A percentile compares a stretch with the other conserved stretches of the same genome.
These are phyloP conservation scores for Fusarium sp. DNA, from an alignment of 2,329 filamentous ascomycete genomes.

Conservation along the genomic window DNA sequence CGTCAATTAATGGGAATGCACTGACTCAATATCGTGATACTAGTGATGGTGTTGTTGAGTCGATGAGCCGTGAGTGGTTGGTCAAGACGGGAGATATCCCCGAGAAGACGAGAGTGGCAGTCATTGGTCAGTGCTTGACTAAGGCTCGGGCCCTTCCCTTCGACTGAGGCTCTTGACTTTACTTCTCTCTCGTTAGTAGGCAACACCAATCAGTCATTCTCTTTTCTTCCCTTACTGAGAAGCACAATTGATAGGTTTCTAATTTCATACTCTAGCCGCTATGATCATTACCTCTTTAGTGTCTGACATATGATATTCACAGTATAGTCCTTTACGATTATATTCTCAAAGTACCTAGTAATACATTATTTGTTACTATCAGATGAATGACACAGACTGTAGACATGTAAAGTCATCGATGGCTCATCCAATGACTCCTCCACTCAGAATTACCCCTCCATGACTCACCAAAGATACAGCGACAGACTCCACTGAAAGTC, in stretches of 20 bases:
- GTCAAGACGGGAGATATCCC: neutral
- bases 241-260: neutral
- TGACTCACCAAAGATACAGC: slow-evolving; percentile 30
- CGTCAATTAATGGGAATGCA: slow-evolving; percentile 18
- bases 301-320: too few species aligned
- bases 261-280: neutral
- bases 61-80: neutral
- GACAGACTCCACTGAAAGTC: slow-evolving; percentile 15
- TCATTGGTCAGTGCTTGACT: slow-evolving; percentile 6
- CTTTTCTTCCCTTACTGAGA: neutral
- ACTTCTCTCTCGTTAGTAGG: neutral
- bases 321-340: too few species aligned
- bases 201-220: slow-evolving; percentile 6
- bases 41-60: neutral
- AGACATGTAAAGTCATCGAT: slow-evolving; percentile 13
- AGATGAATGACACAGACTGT: neutral
- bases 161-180: slow-evolving; percentile 2
- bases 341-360: neutral
- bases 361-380: neutral
- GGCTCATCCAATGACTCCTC: slow-evolving; percentile 25
- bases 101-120: neutral
- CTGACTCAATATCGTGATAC: slow-evolving; percentile 18
- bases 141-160: slow-evolving; percentile 21
- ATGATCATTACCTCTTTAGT: neutral
- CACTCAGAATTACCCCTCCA: slow-evolving; percentile 23